Conservation (phyloP, 192 early-diverging fungal genomes). For the Coemansia erecta region DNA sequence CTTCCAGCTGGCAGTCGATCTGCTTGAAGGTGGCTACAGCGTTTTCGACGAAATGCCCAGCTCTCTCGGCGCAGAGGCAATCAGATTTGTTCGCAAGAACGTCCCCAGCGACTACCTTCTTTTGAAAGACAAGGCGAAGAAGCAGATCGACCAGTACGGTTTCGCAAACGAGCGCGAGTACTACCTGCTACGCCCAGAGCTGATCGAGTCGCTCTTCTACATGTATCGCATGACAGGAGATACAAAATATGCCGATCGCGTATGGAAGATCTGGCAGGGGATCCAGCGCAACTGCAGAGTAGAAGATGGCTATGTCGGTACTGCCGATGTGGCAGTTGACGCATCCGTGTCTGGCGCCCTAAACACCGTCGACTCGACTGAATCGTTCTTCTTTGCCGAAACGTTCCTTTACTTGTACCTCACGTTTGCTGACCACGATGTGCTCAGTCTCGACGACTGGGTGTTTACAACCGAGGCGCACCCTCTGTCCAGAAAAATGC, state of each 20-base stretch:
- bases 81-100: conserved; percentile 46
- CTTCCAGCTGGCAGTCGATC: conserved; percentile 34
- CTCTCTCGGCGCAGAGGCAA: conserved; percentile 39
- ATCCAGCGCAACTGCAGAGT: conserved; percentile 72
- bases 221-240: conserved; percentile 74
- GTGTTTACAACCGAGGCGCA: conserved; percentile 98
- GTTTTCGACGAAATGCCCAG: conserved; percentile 42
- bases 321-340: conserved; percentile 43
- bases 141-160: conserved; percentile 29
- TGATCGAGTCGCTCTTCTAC: conserved; percentile 69
- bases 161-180: conserved; percentile 34
- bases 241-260: conserved; percentile 61
- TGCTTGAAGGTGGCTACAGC: conserved; percentile 43
- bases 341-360: conserved; percentile 22
- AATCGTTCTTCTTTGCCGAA: conserved; percentile 88
- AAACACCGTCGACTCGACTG: conserved; percentile 42
- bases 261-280: conserved; percentile 66
- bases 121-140: neutral
- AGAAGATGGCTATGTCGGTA: conserved; percentile 61
- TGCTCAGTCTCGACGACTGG: conserved; percentile 72
- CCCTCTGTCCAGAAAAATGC: conserved; percentile 56
- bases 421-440: conserved; percentile 69
- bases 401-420: conserved; percentile 92
- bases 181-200: conserved; percentile 79
- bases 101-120: conserved; percentile 35